phyloP scores from a whole-genome alignment of 1,284 basidiomycete genomes.

The Cutaneotrichosporon daszewskae region DNA sequence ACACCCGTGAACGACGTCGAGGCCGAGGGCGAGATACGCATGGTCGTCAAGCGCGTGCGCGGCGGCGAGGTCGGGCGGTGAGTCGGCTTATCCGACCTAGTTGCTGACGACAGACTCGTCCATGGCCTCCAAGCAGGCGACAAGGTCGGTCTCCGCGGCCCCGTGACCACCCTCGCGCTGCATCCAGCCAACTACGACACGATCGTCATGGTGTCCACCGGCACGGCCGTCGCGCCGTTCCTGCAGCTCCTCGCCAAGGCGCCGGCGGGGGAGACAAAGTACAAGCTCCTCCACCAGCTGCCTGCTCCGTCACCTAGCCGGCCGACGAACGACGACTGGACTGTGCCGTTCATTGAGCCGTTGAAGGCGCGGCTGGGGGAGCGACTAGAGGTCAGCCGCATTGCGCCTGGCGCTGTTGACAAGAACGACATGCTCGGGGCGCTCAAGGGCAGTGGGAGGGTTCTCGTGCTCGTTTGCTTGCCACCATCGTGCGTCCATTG shows the following conservation, averaged over 20 bases:
- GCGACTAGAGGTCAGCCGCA: slow-evolving; percentile 14
- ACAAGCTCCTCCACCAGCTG: slow-evolving; percentile 29
- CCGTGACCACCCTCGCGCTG: slow-evolving; percentile 38
- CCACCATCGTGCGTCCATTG: slow-evolving; percentile 29
- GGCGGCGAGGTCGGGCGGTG: slow-evolving; percentile 47
- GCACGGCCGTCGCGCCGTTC: slow-evolving; percentile 46
- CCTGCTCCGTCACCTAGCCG: slow-evolving; percentile 4
- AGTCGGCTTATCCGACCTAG: slow-evolving; percentile 7
- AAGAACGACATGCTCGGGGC: slow-evolving; percentile 2
- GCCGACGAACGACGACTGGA: slow-evolving; percentile 8
- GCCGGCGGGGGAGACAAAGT: slow-evolving; percentile 10
- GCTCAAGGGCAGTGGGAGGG: slow-evolving; percentile 9
- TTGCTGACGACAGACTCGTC: slow-evolving; percentile 25
- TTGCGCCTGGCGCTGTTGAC: slow-evolving; percentile 6
- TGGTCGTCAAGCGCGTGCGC: slow-evolving; percentile 43
- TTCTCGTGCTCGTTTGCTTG: slow-evolving; percentile 40
- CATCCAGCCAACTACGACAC: slow-evolving; percentile 31
- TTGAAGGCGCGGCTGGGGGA: slow-evolving; percentile 23
- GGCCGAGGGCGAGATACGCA: slow-evolving; percentile 28
- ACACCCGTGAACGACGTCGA: slow-evolving; percentile 42
- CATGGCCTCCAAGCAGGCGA: slow-evolving; percentile 34
- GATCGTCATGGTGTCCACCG: slow-evolving; percentile 45
- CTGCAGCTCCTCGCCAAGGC: slow-evolving; percentile 43
- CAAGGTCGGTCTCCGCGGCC: slow-evolving; percentile 39
- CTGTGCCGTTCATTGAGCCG: slow-evolving; percentile 13